Percentiles rank a stretch among this genome's conserved stretches.
phyloP scores from a whole-genome alignment of 2,329 filamentous ascomycete species.

The Penicillium sp. region DNA sequence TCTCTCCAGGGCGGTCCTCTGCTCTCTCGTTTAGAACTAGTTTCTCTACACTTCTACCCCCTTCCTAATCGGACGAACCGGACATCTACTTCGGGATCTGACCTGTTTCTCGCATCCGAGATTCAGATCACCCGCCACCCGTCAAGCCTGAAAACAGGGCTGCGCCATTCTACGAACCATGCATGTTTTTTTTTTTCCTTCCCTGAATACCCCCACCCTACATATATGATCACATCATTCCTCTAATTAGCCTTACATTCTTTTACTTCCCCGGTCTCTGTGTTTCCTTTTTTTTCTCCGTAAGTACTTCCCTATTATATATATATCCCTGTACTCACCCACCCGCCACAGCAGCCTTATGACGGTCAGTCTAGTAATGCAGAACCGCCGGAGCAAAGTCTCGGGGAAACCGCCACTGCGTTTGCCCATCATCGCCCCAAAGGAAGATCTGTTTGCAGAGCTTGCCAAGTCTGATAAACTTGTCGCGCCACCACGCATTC shows the following conservation, averaged over 20 bases:
- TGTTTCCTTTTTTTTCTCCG: background rate
- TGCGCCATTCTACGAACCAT: conserved; percentile 20
- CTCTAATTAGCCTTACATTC: background rate
- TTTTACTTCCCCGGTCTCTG: background rate
- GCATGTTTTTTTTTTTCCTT: conserved; percentile 19
- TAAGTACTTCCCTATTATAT: conserved; percentile 11
- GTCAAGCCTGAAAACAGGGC: conserved; percentile 21
- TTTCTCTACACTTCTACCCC: conserved; percentile 2
- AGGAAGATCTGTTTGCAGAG: conserved; percentile 35
- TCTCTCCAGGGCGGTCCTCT: conserved; percentile 5
- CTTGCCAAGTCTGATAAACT: conserved; percentile 35
- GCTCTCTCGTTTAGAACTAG: conserved; percentile 10
- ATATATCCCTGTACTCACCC: conserved; percentile 10
- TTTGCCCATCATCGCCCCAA: conserved; percentile 49
- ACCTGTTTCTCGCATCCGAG: conserved; percentile 6
- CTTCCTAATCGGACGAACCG: conserved; percentile 9
- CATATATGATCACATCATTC: conserved; percentile 1
- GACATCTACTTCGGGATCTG: conserved; percentile 5
- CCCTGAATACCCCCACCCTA: conserved; percentile 2
- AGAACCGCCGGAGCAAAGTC: conserved; percentile 38
- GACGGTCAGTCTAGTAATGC: conserved; percentile 39
- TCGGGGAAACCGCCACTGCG: conserved; percentile 41
- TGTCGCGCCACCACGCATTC: conserved; percentile 43
- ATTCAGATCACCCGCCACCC: conserved; percentile 23
- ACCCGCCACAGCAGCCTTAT: conserved; percentile 26